A percentile compares a stretch with the other conserved stretches of the same genome.
phyloP scores from a whole-genome alignment of 83 land plant species.

The Picea abies region DNA sequence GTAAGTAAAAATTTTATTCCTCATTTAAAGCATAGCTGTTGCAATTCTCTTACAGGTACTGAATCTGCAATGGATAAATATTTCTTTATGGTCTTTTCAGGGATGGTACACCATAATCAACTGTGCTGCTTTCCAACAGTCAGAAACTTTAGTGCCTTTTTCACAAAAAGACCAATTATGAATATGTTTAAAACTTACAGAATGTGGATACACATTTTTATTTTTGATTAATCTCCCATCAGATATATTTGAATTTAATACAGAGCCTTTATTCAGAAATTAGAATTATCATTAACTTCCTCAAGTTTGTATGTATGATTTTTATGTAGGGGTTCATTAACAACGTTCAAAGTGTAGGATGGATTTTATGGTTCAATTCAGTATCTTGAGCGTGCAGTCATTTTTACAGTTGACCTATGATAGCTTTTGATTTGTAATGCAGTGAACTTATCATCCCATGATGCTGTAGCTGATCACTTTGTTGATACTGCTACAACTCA shows the following conservation, averaged over 20 bases:
- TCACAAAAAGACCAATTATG: background rate
- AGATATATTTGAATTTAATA: background rate
- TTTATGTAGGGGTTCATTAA: background rate
- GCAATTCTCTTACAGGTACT: background rate
- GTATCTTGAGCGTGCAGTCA: background rate
- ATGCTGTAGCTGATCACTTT: constrained; percentile 3
- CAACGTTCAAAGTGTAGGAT: no score
- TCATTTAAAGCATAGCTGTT: background rate
- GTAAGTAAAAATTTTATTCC: constrained; percentile 30
- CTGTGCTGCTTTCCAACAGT: background rate
- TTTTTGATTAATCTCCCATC: background rate
- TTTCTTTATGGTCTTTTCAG: constrained; percentile 1
- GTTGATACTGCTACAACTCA: constrained; percentile 33
- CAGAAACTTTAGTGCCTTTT: background rate
- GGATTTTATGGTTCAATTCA: background rate
- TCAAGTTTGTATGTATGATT: background rate
- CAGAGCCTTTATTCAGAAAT: background rate
- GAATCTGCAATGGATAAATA: background rate
- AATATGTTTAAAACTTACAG: background rate
- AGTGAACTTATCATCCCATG: constrained; percentile 7
- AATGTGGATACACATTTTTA: background rate
- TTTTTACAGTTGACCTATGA: background rate
- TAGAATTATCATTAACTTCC: background rate
- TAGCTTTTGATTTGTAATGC: constrained; percentile 12
- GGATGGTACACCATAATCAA: background rate